Evolutionary conservation across 1,284 basidiomycete genomes (phyloP), one percentile per base, ranked within the genome.

Genomic region (Heimioporus retisporus): DNA sequence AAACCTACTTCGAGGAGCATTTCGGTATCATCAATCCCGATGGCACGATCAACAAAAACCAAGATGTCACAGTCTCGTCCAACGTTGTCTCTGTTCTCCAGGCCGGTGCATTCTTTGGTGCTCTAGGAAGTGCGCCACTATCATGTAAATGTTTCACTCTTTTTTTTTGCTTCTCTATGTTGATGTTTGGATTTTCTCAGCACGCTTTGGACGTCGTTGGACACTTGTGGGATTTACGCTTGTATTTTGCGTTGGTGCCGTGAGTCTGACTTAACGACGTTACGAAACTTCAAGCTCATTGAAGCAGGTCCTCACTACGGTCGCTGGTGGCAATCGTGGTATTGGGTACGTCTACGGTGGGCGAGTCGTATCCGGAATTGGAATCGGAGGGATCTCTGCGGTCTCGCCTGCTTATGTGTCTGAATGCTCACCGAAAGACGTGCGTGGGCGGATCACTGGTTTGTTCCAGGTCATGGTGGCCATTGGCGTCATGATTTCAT

Each of bases 401-500:
- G 89, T 93, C 4, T 85, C 91, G 13, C 93, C 94, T 14, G 88
- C 93, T 0, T 95, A 88, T 73, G 92, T 94, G 4, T 90, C 91
- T 2, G 93, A 95, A 77, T 94, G 93, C 75, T 86, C 89, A 0
- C 93, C 93, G 8, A 94, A 93, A 75, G 85, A 85, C 42, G 91
- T 91, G 28, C 85, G 90, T 60, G 91, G 91, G 18, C 85, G 91
- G 42, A 90, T 92, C 59, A 91, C 91, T 0, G 91, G 92, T 54
- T 74, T 93, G 35, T 94, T 95, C 85, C 94, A 96, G 75, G 89
- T 96, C 78, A 91, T 94, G 86, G 92, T 95, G 50, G 89, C 90
- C 21, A 77, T 86, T 58, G 91, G 91, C 46, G 91, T 93, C 65
- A 93, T 93, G 91, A 81, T 93, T 56, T 92, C 90, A 1, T 94